Conservation (phyloP, 2,329 filamentous ascomycete species). For the Orbilia brochopaga region DNA sequence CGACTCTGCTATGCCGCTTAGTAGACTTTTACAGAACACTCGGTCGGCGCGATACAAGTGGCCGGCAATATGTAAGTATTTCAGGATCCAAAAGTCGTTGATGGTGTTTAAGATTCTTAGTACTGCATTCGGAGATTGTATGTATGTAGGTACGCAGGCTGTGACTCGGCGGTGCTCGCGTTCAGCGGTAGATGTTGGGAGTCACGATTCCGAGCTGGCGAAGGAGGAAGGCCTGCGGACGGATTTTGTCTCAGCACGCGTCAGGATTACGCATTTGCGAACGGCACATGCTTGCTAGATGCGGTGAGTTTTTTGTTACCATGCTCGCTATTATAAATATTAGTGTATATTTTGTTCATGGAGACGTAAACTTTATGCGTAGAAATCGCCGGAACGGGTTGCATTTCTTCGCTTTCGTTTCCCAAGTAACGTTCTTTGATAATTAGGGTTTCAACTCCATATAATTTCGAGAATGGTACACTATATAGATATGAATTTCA, state of each 20-base stretch:
- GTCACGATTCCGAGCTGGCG: neutral
- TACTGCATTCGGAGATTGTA: too few relatives aligned
- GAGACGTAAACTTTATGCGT: neutral
- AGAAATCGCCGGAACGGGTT: slow-evolving; percentile 25
- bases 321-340: too few relatives aligned
- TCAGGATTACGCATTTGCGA: slow-evolving; percentile 37
- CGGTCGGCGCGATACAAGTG: too few relatives aligned
- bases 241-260: slow-evolving; percentile 9
- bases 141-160: too few relatives aligned
- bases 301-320: slow-evolving; percentile 1
- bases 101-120: too few relatives aligned
- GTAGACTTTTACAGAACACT: too few relatives aligned
- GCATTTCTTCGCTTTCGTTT: slow-evolving; percentile 13
- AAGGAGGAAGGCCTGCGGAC: neutral
- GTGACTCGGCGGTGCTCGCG: too few relatives aligned
- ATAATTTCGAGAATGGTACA: too few relatives aligned
- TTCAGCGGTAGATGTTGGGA: neutral
- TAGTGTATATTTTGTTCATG: neutral
- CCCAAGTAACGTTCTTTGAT: slow-evolving; percentile 17
- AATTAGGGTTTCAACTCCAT: too few relatives aligned
- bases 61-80: too few relatives aligned
- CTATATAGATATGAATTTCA: too few relatives aligned
- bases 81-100: too few relatives aligned
- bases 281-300: neutral
- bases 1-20: neutral